Conservation (phyloP, 176 grass and related monocot species). For the Calamus simplicifolius region DNA sequence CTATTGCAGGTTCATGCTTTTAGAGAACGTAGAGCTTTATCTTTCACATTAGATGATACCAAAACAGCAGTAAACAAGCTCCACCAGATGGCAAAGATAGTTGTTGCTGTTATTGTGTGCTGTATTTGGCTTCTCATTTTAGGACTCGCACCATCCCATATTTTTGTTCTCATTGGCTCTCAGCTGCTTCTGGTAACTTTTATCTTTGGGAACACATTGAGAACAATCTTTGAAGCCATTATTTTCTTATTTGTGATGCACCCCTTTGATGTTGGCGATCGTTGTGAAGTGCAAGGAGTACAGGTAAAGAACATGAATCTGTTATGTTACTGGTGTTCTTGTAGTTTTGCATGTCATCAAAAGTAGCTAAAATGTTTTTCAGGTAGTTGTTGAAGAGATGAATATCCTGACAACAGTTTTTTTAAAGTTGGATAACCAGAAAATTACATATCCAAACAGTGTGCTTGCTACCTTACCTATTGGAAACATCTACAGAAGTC, state of each 20-base stretch:
- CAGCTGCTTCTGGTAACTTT: constrained; percentile 73
- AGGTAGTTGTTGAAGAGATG: constrained; percentile 97
- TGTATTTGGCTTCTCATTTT: constrained; percentile 76
- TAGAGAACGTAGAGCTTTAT: constrained; percentile 81
- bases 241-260: constrained; percentile 89
- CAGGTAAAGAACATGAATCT: constrained; percentile 29
- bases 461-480: constrained; percentile 66
- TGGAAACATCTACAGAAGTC: constrained; percentile 87
- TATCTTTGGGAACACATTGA: constrained; percentile 91
- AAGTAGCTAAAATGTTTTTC: constrained; percentile 11
- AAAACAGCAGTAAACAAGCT: constrained; percentile 97
- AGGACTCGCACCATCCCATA: constrained; percentile 53
- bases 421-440: constrained; percentile 82
- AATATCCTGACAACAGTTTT: constrained; percentile 90
- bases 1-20: constrained; percentile 67
- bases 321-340: background rate
- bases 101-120: constrained; percentile 40
- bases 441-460: constrained; percentile 81
- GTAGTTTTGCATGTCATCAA: background rate
- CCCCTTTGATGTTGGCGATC: constrained; percentile 87
- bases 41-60: constrained; percentile 88
- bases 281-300: constrained; percentile 69
- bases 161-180: constrained; percentile 81
- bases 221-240: constrained; percentile 78
- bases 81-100: constrained; percentile 81